Base-by-base conservation (phyloP, 306 rosid species). In the Calophaca sinica region DNA sequence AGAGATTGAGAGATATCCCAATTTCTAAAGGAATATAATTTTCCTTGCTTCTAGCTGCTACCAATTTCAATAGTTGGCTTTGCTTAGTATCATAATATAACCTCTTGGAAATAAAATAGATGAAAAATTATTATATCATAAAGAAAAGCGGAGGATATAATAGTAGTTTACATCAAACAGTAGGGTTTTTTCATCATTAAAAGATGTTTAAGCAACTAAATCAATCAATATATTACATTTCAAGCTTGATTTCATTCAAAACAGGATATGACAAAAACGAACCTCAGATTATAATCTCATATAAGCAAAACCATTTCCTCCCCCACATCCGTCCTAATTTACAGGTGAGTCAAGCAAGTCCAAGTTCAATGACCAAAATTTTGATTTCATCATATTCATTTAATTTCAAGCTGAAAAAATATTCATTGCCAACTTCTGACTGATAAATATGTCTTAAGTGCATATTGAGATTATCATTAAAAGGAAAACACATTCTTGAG, bases 241-340 rank as follows among this genome's bases (percentile, higher is more conserved):
- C 57, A 41, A 68, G 42, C 52, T 74, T 50, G 51, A 60, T 60
- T 28, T 55, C 71, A 41, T 51, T 52, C 76, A 74, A 42, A 62
- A 35, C 53, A 62, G 10, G 12, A 26, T 28, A 10, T 3, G 32
- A 8, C 41, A 60, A 68, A 52, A 48, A 70, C 2, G 15, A 58
- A 70, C 10, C 9, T 26, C 53, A 7, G n/a, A 70, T 42, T 35
- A 44, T 41, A 79, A 20, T 72, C 57, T 35, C 15, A 63, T 71
- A 62, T 55, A 75, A 59, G 70, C 26, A 63, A 70, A 70, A 63
- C 64, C 49, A 66, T 13, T 57, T 76, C 81, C 36, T 49, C 26
- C 62, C 35, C 32, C 15, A 9, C 63, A 52, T 31, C 32, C 14
- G 44, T 67, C 76, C 44, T 58, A 66, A 58, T 35, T 61, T 66